Conservation (phyloP, 768 basidiomycete species). For the Paxillus ammoniavirescens region DNA sequence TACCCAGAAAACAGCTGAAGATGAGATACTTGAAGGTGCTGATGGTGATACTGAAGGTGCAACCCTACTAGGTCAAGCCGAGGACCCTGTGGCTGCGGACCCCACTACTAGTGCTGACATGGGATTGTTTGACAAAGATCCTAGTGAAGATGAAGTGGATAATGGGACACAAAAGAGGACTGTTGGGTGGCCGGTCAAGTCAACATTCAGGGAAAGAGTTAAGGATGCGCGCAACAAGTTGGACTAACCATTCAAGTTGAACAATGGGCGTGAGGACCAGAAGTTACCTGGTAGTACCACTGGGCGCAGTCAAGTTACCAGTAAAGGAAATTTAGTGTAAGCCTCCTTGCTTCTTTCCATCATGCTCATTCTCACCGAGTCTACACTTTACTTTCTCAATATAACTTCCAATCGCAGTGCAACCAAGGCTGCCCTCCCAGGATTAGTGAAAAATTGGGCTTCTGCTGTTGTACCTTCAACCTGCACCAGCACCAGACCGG, state of each 20-base stretch:
- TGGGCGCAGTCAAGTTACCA: background rate
- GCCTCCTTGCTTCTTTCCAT: background rate
- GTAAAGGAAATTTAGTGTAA: background rate
- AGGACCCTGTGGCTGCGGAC: background rate
- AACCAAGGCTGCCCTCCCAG: background rate
- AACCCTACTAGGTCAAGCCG: too few relatives aligned
- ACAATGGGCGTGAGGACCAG: background rate
- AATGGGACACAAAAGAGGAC: background rate
- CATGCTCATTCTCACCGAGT: slow-evolving; percentile 5
- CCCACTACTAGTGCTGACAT: too few relatives aligned
- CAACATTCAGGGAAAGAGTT: background rate
- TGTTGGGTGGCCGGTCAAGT: background rate
- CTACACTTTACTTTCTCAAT: slow-evolving; percentile 2
- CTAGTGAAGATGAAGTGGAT: background rate
- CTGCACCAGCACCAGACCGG: too few relatives aligned
- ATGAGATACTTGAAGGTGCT: background rate
- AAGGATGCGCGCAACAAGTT: too few relatives aligned
- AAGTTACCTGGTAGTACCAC: too few relatives aligned
- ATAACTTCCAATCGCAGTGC: background rate
- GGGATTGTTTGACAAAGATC: background rate
- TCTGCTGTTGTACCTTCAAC: background rate
- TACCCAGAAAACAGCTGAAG: background rate
- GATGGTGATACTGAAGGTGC: background rate
- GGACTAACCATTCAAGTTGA: background rate
- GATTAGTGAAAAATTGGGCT: background rate